Base-by-base conservation (phyloP, 805 yeast genomes). In the Pichia occidentalis region DNA sequence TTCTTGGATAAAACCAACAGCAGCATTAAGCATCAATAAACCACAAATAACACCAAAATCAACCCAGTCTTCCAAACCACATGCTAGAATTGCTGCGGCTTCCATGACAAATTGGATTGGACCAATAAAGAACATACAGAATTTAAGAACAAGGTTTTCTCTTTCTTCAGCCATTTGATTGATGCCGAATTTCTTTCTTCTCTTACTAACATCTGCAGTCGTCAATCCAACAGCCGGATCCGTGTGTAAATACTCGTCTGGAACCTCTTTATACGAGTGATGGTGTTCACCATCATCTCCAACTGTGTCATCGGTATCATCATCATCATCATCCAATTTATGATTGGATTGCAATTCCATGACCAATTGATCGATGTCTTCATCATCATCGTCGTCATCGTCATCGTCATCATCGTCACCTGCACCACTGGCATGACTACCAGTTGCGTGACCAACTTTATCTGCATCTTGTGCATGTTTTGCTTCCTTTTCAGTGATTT, bases 91-190 rank as follows among this genome's bases (percentile, higher is more conserved):
- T 55, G 95, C 95, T 56, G 95, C 95, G 59, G 90, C 92, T 71
- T 86, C 95, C 95, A 85, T 85, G 61, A 85, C 95, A 78, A 86
- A 85, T 72, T 85, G 95, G 64, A 86, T 85, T 52, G 95, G 95
- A 70, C 95, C 95, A 48, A 86, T 80, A 63, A 85, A 85, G 74
- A 85, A 85, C 81, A 75, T 73, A 57, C 81, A 59, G 63, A 85
- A 85, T 72, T 86, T 86, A 51, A 85, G 66, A 44, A 85, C 49
- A 64, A 83, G 49, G 68, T 80, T 82, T 69, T 85, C 94, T 52
- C 74, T 66, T 62, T 86, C 95, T 68, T 85, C 95, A 48, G 84
- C 77, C 94, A 85, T 84, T 70, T 83, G 87, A 67, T 85, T 85
- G 48, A 76, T 68, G 73, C 95, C 95, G 57, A 66, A 86, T 74